phyloP scores from a whole-genome alignment of 805 yeast species.

The Saccharomyces paradoxus region DNA sequence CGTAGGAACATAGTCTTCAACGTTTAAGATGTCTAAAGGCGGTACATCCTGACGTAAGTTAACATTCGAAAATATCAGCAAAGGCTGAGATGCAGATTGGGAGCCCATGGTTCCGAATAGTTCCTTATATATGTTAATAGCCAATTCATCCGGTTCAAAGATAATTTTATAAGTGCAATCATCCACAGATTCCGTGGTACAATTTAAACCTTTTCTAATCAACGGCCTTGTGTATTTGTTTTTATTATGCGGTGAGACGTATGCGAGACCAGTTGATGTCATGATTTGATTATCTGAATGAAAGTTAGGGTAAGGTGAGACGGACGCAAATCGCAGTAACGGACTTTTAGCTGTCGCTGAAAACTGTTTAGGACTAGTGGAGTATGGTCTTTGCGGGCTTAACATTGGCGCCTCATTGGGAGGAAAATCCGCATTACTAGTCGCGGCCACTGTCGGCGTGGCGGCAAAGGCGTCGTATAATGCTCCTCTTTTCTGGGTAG shows the following conservation, averaged over 20 bases:
- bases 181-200: conserved; percentile 8
- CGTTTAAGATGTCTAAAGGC: conserved; percentile 3
- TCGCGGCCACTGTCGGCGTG: neutral
- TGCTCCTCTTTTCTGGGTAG: neutral
- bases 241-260: neutral
- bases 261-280: neutral
- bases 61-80: conserved; percentile 16
- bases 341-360: neutral
- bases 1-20: conserved; percentile 4
- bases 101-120: conserved; percentile 21
- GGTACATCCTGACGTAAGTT: neutral
- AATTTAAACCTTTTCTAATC: conserved; percentile 8
- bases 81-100: conserved; percentile 21
- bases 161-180: conserved; percentile 8
- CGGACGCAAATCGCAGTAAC: neutral
- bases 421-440: neutral
- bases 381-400: conserved; percentile 13
- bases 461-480: neutral
- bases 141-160: conserved; percentile 26
- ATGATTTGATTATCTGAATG: neutral
- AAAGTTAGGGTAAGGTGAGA: neutral
- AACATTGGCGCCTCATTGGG: neutral
- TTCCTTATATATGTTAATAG: conserved; percentile 18
- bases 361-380: conserved; percentile 4
- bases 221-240: neutral